phyloP scores from a whole-genome alignment of 2,329 filamentous ascomycete species.

The Colletotrichum sp. region DNA sequence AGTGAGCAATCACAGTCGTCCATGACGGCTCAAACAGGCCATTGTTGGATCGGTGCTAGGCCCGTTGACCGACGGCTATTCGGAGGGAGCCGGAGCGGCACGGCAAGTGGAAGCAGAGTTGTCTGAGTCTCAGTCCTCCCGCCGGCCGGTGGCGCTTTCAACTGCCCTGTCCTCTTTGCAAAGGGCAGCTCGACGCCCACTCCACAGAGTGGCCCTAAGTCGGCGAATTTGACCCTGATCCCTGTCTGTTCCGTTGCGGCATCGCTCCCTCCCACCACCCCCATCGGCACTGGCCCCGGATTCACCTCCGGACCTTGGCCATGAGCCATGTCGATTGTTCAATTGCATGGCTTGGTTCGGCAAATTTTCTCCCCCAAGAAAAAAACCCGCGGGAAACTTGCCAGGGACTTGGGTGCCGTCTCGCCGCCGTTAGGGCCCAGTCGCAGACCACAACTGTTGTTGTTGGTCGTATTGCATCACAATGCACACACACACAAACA shows the following conservation, averaged over 20 bases:
- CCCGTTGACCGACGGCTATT: neutral
- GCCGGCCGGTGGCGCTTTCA: conserved; percentile 1
- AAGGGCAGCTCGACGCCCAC: conserved; percentile 4
- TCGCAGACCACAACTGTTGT: neutral
- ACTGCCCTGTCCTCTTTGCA: neutral
- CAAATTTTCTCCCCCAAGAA: neutral
- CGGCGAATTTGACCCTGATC: neutral
- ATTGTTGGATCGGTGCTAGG: neutral
- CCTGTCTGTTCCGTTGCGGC: neutral
- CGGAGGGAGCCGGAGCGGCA: neutral
- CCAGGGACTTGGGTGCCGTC: neutral
- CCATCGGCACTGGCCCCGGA: neutral
- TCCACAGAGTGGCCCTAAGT: neutral
- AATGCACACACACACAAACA: neutral
- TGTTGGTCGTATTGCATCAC: neutral
- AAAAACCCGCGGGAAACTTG: neutral
- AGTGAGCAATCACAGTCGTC: neutral
- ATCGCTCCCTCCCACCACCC: neutral
- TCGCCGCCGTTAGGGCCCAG: neutral
- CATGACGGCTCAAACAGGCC: neutral
- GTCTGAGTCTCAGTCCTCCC: neutral
- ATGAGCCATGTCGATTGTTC: neutral
- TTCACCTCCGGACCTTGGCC: neutral
- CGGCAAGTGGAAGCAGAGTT: neutral
- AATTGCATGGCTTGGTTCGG: neutral